Evolutionary conservation across 2,329 filamentous ascomycete genomes (phyloP).

Genomic region (Celoporthe dispersa): DNA sequence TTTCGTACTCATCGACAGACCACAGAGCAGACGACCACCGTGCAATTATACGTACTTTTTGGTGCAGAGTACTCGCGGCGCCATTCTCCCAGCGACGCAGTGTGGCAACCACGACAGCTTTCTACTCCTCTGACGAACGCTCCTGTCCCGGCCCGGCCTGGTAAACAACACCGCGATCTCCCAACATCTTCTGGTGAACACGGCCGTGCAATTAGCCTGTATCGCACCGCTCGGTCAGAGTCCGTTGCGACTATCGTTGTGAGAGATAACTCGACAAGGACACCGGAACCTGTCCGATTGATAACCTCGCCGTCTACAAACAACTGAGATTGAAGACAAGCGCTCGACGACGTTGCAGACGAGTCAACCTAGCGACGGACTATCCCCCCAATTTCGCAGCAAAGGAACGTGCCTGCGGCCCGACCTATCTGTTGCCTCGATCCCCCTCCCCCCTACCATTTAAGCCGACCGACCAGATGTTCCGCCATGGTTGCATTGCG

Average conservation of each 20-base stretch:
- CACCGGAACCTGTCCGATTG: slow-evolving; percentile 10
- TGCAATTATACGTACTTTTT: not conserved
- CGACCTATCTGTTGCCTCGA: not conserved
- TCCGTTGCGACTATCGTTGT: slow-evolving; percentile 19
- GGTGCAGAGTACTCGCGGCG: not conserved
- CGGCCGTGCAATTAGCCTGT: slow-evolving; percentile 3
- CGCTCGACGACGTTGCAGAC: not conserved
- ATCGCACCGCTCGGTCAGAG: slow-evolving; percentile 26
- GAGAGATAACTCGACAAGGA: slow-evolving; percentile 15
- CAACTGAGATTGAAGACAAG: not conserved
- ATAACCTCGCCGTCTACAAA: slow-evolving; percentile 1
- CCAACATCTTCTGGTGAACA: slow-evolving; percentile 8
- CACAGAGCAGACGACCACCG: not conserved
- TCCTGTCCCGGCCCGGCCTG: not conserved
- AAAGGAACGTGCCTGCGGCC: not conserved
- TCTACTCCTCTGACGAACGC: not conserved
- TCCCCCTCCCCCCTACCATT: not conserved
- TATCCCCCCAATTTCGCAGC: not conserved
- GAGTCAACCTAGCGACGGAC: not conserved
- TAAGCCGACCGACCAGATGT: slow-evolving; percentile 34
- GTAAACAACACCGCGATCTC: slow-evolving; percentile 4
- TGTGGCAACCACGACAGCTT: not conserved
- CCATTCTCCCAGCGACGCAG: not conserved
- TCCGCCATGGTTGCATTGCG: slow-evolving; percentile 41
- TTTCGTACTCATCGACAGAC: not conserved